These are phyloP conservation scores for Thinopyrum elongatum DNA, from an alignment of 176 grass and related monocot species.

Conservation along the genomic window DNA sequence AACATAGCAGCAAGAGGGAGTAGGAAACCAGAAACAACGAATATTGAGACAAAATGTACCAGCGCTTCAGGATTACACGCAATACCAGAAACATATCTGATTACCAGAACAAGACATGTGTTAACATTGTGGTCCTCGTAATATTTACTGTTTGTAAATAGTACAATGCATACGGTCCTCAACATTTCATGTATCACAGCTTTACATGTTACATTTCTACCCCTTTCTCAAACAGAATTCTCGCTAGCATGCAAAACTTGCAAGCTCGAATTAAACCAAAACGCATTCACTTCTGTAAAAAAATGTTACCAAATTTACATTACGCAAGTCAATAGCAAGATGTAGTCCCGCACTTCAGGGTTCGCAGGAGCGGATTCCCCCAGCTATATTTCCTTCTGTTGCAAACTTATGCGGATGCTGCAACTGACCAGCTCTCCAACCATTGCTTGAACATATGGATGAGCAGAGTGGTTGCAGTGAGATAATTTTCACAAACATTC, in stretches of 20 bases:
- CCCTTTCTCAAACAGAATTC: background rate
- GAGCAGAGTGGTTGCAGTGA: slow-evolving; percentile 17
- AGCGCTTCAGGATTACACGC: background rate
- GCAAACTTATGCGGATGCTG: slow-evolving; percentile 17
- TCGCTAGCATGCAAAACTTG: slow-evolving; percentile 24
- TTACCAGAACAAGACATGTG: background rate
- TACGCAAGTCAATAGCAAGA: background rate
- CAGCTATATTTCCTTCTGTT: slow-evolving; percentile 5
- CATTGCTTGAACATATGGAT: slow-evolving; percentile 33
- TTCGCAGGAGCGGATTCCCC: background rate
- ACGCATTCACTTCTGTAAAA: slow-evolving; percentile 16
- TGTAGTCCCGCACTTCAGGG: background rate
- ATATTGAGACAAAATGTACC: background rate
- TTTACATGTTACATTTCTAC: slow-evolving; percentile 48
- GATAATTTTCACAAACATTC: slow-evolving; percentile 14
- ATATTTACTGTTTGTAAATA: slow-evolving; percentile 36
- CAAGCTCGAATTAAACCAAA: slow-evolving; percentile 4
- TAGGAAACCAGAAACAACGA: background rate
- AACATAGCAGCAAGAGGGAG: background rate
- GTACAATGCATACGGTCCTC: slow-evolving; percentile 18
- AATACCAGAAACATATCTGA: background rate
- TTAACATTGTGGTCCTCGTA: background rate
- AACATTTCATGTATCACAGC: slow-evolving; percentile 15
- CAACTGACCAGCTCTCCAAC: slow-evolving; percentile 25
- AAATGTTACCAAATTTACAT: slow-evolving; percentile 28